Percentiles rank a stretch among this genome's conserved stretches.
Conservation (phyloP, 306 rosid genomes). For the Trifolium repens region DNA sequence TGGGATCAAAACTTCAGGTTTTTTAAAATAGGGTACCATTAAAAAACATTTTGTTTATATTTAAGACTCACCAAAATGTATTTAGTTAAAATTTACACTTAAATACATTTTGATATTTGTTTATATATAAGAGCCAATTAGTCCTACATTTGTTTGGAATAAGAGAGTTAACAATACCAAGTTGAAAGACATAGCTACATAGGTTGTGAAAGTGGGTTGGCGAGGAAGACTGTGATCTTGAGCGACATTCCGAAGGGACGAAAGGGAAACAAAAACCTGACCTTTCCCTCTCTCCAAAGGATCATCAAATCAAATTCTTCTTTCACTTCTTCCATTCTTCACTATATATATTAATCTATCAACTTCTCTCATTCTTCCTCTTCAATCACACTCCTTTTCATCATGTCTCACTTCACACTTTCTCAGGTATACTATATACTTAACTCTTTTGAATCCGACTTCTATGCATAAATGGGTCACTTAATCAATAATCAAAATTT, state of each 20-base stretch:
- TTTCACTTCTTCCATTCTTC: no score
- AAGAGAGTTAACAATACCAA: not conserved
- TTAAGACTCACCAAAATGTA: no score
- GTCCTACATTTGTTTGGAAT: no score
- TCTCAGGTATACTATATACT: conserved; percentile 47
- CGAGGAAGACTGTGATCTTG: not conserved
- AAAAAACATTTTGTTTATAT: no score
- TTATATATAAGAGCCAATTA: no score
- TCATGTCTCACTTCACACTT: conserved; percentile 46
- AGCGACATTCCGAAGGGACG: conserved; percentile 33
- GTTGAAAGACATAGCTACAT: not conserved
- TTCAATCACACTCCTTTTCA: conserved; percentile 17
- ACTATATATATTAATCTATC: conserved; percentile 4
- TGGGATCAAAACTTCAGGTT: no score
- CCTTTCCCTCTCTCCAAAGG: conserved; percentile 52
- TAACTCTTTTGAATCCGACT: conserved; percentile 1
- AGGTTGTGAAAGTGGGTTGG: not conserved
- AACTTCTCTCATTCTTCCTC: not conserved
- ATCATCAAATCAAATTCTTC: conserved; percentile 10
- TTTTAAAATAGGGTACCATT: no score
- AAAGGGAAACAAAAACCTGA: conserved; percentile 8
- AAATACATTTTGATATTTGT: no score
- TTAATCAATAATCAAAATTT: conserved; percentile 18
- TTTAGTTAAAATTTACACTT: no score
- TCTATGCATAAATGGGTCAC: conserved; percentile 12